These are phyloP conservation scores for Excoecaria agallocha DNA, from an alignment of 345 rosid species.

Conservation along the genomic window DNA sequence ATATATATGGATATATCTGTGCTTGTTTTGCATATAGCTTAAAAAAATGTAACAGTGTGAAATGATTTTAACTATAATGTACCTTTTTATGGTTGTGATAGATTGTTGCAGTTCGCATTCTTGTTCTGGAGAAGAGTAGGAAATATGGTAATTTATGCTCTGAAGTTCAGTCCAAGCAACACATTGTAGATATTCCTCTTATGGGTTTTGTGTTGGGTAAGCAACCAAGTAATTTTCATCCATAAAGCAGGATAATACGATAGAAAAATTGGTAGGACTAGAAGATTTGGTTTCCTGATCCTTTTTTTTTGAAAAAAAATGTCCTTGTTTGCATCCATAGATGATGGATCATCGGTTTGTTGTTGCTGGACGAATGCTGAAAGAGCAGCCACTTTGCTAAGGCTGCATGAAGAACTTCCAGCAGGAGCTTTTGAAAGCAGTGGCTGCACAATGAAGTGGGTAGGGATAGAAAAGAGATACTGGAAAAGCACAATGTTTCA, in stretches of 20 bases:
- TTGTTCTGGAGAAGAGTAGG: constrained; percentile 52
- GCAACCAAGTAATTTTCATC: constrained; percentile 15
- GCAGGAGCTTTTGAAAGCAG: constrained; percentile 33
- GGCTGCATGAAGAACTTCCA: constrained; percentile 59
- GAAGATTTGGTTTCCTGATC: background rate
- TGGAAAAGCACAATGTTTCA: constrained; percentile 39
- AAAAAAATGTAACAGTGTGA: background rate
- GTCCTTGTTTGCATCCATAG: constrained; percentile 32
- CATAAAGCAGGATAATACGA: constrained; percentile 4
- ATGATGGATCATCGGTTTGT: constrained; percentile 79
- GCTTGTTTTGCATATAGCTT: background rate
- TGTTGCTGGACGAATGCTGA: constrained; percentile 77
- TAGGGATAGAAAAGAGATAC: constrained; percentile 27
- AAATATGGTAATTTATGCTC: constrained; percentile 23
- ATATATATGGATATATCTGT: background rate
- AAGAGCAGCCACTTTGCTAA: constrained; percentile 62
- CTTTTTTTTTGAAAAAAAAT: background rate
- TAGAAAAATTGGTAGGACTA: background rate
- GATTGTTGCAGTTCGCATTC: constrained; percentile 57
- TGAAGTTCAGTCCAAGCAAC: constrained; percentile 25
- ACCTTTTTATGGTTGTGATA: constrained; percentile 34
- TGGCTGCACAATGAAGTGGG: constrained; percentile 36
- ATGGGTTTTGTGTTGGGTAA: constrained; percentile 78
- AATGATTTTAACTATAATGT: constrained; percentile 9
- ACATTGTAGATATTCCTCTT: constrained; percentile 59